A percentile compares a stretch with the other conserved stretches of the same genome.
Evolutionary conservation across 768 basidiomycete genomes (phyloP).

Genomic region (Tephrocybe sp.): DNA sequence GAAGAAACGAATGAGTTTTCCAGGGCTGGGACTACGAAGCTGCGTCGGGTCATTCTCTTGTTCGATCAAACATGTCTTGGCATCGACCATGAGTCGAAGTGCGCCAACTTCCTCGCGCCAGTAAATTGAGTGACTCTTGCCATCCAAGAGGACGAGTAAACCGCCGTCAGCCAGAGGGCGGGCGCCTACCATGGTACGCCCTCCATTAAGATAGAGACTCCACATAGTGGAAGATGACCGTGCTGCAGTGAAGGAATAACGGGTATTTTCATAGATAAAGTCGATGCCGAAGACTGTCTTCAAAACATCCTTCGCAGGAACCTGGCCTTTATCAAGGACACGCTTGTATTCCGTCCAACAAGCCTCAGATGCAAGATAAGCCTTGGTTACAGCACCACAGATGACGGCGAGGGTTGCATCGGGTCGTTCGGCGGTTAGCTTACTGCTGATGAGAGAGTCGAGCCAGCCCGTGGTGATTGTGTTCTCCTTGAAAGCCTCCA

Average conservation of each 20-base stretch:
- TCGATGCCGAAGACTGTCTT: constrained; percentile 97
- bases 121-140: constrained; percentile 94
- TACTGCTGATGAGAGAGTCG: constrained; percentile 94
- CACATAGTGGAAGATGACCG: constrained; percentile 86
- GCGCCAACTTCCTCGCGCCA: constrained; percentile 99
- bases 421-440: constrained; percentile 95
- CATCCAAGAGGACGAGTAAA: constrained; percentile 85
- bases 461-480: constrained; percentile 99
- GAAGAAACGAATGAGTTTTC: constrained; percentile 91
- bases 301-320: constrained; percentile 88
- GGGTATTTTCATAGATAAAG: constrained; percentile 94
- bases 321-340: constrained; percentile 96
- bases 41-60: constrained; percentile 99
- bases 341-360: constrained; percentile 94
- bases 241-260: constrained; percentile 94
- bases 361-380: constrained; percentile 83
- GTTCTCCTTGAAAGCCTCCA: constrained; percentile 95
- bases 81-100: constrained; percentile 87
- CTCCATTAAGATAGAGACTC: constrained; percentile 96
- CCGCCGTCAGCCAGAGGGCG: constrained; percentile 94
- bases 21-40: constrained; percentile 91
- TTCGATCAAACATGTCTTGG: constrained; percentile 97
- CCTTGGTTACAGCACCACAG: constrained; percentile 95
- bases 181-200: constrained; percentile 87
- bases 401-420: constrained; percentile 91